Base-by-base conservation (phyloP, 345 rosid species). In the Bruguiera sexangula region DNA sequence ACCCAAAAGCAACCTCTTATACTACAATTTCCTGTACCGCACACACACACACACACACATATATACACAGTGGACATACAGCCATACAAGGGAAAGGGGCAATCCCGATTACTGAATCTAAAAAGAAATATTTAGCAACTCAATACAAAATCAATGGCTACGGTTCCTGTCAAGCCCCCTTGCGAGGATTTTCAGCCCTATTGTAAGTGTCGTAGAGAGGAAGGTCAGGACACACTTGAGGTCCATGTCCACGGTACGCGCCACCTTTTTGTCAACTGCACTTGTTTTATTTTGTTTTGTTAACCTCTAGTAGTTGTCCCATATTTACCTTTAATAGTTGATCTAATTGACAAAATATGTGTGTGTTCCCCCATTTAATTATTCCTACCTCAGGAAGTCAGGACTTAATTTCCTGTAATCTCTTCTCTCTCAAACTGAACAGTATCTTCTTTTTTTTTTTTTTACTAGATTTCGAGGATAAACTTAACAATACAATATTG, bases 171-270 rank as follows among this genome's bases (percentile, higher is more conserved):
- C 62, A 36, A 53, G 58, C 73, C 37, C 21, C 63, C 74, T 53
- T 70, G 66, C 59, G 84, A 77, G 27, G 85, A 86, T 52, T 79
- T 83, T 32, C 87, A 86, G 69, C 90, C 93, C 34, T 75, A 65
- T 26, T 86, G 84, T 79, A 77, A 77, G 54, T 83, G 88, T 84
- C 58, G 20, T 54, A 34, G 62, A 73, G 81, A 57, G 2, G 79
- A 76, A 71, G 69, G 60, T 29, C 37, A 72, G 0, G 82, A 83
- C 48, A 66, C 62, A 69, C 67, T 88, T 60, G 82, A 83, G 73
- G 67, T 86, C 54, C 78, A 85, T 62, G 69, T 88, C 62, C 74
- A 73, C 22, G 86, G 93, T 84, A 74, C 29, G 93, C 83, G 69
- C 29, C 18, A 55, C 18, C 60, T 21, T 55, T 7, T 21, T 55